Evolutionary conservation across 75 land plant genomes (phyloP), one percentile per base, ranked within the genome.

Genomic region (Azolla pinnata): DNA sequence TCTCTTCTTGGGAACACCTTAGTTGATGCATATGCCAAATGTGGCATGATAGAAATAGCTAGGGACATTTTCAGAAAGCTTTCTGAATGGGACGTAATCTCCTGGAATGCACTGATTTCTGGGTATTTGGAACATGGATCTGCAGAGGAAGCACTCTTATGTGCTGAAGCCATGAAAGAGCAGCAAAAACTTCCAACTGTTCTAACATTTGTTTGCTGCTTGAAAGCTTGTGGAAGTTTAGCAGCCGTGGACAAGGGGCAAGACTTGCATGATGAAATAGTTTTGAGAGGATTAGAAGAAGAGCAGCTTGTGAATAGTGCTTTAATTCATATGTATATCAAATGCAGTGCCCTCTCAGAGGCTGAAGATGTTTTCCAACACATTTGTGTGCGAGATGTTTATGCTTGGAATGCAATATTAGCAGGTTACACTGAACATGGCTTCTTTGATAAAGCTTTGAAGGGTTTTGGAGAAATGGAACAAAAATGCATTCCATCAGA

Each of bases 391-490:
- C 60, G 74, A 50, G 80, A 83, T 61, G 66, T 59, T 16, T 83
- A 85, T 21, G 65, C 82, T 9, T 84, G 87, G 84, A 87, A 87
- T 56, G 74, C 77, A 32, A 49, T 87, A 72, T 71, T 87, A 8
- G 70, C 78, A 8, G 77, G 88, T 44, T 87, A 79, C 59, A 79
- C 75, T 21, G 84, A 81, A 47, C 78, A 81, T 66, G 84, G 80
- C 5, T 71, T 65, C 0, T 61, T 67, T 8, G 44, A 61, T 20
- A 65, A 69, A 33, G 82, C 85, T 2, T 54, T 87, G 38, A 30
- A 59, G 19, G 55, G 81, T 44, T 81, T 84, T 35, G 28, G 67
- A 32, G 49, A 33, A 55, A 84, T 87, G 78, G 21, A 46, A 46
- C 21, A 18, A 46, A 3, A 17, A 4, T 18, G 49, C 12, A 18